Evolutionary conservation across 768 basidiomycete genomes (phyloP).

Genomic region (Suillus sp.): DNA sequence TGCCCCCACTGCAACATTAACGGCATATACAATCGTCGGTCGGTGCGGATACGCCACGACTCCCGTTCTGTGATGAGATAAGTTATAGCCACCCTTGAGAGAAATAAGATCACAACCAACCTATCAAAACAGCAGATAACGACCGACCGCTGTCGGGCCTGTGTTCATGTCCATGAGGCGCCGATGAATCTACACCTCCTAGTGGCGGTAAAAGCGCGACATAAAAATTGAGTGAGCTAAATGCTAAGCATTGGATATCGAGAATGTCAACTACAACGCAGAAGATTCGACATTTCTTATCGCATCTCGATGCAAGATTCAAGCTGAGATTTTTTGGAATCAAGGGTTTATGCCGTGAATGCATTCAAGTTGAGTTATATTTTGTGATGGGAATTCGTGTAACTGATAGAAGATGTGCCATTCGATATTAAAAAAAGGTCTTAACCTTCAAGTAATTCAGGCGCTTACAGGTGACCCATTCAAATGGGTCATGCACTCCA

Average conservation of each 20-base stretch:
- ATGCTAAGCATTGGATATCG: too few species aligned
- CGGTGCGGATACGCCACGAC: background rate
- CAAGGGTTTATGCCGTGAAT: conserved; percentile 9
- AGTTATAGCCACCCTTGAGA: background rate
- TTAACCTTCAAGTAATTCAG: background rate
- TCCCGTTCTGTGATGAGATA: background rate
- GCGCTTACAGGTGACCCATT: background rate
- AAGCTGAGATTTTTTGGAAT: background rate
- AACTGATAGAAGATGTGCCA: background rate
- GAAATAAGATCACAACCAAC: background rate
- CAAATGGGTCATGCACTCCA: background rate
- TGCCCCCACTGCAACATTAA: background rate
- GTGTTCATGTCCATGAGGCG: background rate
- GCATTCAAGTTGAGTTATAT: background rate
- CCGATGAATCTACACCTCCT: too few species aligned
- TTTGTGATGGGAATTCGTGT: background rate
- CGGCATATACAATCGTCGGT: too few species aligned
- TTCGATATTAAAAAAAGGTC: background rate
- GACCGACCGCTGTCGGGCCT: background rate
- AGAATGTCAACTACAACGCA: background rate
- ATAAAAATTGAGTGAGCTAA: background rate
- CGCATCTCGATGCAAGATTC: background rate
- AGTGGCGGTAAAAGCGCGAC: background rate
- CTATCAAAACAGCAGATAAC: background rate
- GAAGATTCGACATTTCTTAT: background rate